phyloP scores from a whole-genome alignment of 345 rosid genomes.

The Hibiscus trionum region DNA sequence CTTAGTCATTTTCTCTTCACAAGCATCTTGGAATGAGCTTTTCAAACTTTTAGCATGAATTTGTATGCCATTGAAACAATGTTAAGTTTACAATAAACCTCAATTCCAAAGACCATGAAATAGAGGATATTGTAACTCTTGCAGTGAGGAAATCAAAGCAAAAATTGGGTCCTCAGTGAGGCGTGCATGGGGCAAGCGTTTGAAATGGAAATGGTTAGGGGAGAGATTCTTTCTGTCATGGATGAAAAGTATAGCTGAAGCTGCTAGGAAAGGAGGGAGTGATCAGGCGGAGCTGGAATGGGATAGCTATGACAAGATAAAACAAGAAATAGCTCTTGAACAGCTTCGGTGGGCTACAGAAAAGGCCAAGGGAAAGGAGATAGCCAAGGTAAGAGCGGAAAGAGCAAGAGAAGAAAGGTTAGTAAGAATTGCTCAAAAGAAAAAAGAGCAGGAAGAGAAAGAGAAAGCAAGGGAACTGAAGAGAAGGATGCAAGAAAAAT shows the following conservation, averaged over 20 bases:
- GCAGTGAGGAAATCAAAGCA: slow-evolving; percentile 64
- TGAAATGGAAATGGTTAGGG: slow-evolving; percentile 34
- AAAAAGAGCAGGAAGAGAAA: slow-evolving; percentile 41
- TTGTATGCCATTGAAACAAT: background rate
- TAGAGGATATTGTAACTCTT: slow-evolving; percentile 15
- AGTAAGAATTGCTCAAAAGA: slow-evolving; percentile 46
- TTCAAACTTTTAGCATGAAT: background rate
- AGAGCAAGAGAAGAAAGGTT: slow-evolving; percentile 42
- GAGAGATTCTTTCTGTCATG: slow-evolving; percentile 46
- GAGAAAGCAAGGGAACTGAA: slow-evolving; percentile 28
- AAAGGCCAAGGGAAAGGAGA: slow-evolving; percentile 37
- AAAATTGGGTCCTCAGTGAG: slow-evolving; percentile 54
- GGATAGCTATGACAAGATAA: slow-evolving; percentile 57
- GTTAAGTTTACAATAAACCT: slow-evolving; percentile 4
- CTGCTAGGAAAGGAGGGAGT: slow-evolving; percentile 61
- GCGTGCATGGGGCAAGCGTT: slow-evolving; percentile 52
- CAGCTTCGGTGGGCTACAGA: slow-evolving; percentile 37
- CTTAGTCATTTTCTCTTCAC: background rate
- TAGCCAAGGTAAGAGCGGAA: slow-evolving; percentile 38
- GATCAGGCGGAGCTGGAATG: slow-evolving; percentile 55
- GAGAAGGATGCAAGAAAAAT: slow-evolving; percentile 13
- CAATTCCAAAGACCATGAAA: slow-evolving; percentile 1
- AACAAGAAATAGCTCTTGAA: slow-evolving; percentile 40
- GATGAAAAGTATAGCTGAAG: slow-evolving; percentile 49
- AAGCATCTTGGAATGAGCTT: background rate